Evolutionary conservation across 306 rosid species (phyloP), one percentile per base, ranked within the genome.

Genomic region (Lathyrus oleraceus): DNA sequence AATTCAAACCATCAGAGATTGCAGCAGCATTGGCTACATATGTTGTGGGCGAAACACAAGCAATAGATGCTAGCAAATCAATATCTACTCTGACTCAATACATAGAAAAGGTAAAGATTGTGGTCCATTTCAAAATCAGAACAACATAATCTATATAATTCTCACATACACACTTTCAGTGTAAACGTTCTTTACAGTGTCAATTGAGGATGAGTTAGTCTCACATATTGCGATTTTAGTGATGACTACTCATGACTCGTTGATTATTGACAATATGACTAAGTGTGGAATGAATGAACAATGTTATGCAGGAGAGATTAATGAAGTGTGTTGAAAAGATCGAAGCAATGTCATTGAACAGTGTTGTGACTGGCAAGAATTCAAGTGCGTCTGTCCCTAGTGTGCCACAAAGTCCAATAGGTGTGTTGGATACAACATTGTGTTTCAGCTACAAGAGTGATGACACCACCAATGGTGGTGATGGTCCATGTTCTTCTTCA

Each of bases 11-110:
- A 32, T 95, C 99, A 35, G 97, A 91, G 74, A 77, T 95, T 62
- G 97, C 97, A 69, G 99, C 93, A 59, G 97, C 99, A 6, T 91
- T 87, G 77, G 91, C 97, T 10, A 81, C 88, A 62, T 79, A 74
- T 81, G 87, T 87, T 36, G 81, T 83, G 11, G 81, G 85, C 53
- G 89, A 83, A 76, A 73, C 84, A 78, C 77, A 83, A 83, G 49
- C 86, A 69, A 72, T 86, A 52, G 87, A 91, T 81, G 69, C 76
- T 39, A 87, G 45, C 76, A 83, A 77, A 54, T 78, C 88, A 72
- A 77, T 83, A 35, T 79, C 87, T 72, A 70, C 76, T 78, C 89
- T 94, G 72, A 76, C 76, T 78, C 91, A 84, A 68, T 85, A 81
- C 36, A 77, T 82, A 44, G 81, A 87, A 69, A 83, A 88, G 97